Base-by-base conservation (phyloP, 2,329 filamentous ascomycete species). In the Pseudogymnoascus sp. region DNA sequence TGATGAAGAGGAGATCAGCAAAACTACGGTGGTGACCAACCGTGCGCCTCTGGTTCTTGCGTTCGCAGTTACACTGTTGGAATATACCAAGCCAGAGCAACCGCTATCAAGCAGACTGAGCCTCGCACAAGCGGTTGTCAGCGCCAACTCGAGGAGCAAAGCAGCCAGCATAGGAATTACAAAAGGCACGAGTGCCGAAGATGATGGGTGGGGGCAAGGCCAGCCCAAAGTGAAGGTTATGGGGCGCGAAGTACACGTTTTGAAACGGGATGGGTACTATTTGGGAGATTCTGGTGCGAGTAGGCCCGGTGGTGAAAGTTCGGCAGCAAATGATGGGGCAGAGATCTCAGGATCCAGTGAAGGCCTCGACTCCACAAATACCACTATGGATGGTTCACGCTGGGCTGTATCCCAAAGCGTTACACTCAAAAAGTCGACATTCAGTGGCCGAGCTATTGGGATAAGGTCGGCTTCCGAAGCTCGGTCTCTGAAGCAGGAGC, bases 51-150 rank as follows among this genome's bases (percentile, higher is more conserved):
- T 96, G 1, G 86, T 96, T 1, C 80, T 96, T 4, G 91, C 91
- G 0, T 96, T 96, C 74, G 86, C 88, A 0, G 83, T 91, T 13
- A 83, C 86, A 65, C 72, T 93, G 59, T 73, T 96, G 56, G 87
- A 89, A 53, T 87, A 88, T 71, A 96, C 90, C 0, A 93, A 93
- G 88, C 89, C 91, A 0, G 87, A 90, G 68, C 92, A 96, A 72
- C 91, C 91, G 2, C 80, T 88, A 2, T 95, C 90, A n/a, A 93
- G 90, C 72, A 82, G 90, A 56, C 77, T 96, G 19, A 96, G 91
- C 71, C 78, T 96, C 19, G 90, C 88, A 0, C 91, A 96, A 74
- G 91, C 90, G 0, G 87, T 95, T 1, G 89, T 96, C 15, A 93
- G 90, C 72, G 86, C 86, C 29, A 95, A 93, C 71, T 91, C 89